Conservation (phyloP, 768 basidiomycete species). For the Calocybe cyanea region DNA sequence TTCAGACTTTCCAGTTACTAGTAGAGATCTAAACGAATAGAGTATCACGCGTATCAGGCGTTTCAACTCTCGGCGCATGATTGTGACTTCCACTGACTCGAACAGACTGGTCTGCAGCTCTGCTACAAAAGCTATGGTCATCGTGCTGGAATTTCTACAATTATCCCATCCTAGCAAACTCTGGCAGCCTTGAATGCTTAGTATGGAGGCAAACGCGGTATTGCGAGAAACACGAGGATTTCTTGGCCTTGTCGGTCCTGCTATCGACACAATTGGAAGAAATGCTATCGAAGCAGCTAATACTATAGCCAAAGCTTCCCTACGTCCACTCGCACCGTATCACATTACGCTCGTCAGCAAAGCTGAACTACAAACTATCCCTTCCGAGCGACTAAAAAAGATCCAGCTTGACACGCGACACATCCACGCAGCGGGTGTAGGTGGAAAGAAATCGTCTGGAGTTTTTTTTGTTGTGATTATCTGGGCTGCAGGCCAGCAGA, state of each 20-base stretch:
- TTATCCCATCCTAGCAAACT: background rate
- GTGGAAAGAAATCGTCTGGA: conserved; percentile 26
- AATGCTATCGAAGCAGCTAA: conserved; percentile 6
- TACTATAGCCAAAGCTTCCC: background rate
- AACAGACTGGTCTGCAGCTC: no score
- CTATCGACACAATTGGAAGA: conserved; percentile 17
- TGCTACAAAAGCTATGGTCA: no score
- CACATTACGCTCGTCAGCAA: conserved; percentile 41
- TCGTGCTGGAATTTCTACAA: no score
- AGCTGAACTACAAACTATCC: conserved; percentile 29
- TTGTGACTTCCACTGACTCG: no score
- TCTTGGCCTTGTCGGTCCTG: conserved; percentile 16
- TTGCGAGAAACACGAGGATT: conserved; percentile 17
- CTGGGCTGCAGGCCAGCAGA: conserved; percentile 50
- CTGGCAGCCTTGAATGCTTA: no score
- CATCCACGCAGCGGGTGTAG: conserved; percentile 37
- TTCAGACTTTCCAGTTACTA: no score
- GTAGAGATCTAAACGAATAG: no score
- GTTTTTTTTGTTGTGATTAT: conserved; percentile 49
- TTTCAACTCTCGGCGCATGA: no score
- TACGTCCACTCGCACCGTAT: conserved; percentile 19
- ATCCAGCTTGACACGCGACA: conserved; percentile 23
- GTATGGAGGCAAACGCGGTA: conserved; percentile 6
- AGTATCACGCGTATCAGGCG: no score
- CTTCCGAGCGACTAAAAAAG: conserved; percentile 19